Evolutionary conservation across 2,329 filamentous ascomycete species (phyloP), one percentile per base, ranked within the genome.

Genomic region (Ophiostoma populinum): DNA sequence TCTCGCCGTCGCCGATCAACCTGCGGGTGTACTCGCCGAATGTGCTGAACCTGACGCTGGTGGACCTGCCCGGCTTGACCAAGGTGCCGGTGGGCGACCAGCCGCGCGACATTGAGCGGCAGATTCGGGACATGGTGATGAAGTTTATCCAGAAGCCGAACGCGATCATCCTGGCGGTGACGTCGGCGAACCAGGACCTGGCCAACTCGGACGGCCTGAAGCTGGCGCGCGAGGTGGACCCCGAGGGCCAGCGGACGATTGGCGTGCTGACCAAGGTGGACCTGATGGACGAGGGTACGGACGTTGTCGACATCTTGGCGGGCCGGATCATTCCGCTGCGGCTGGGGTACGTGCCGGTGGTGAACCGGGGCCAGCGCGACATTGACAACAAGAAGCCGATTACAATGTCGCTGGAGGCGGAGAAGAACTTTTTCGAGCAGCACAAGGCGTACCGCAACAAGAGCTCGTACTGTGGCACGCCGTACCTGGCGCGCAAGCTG

Each of bases 71-170:
- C 4, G 90, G 90, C 48, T 62, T 98, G 52, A 98, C 90, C 49
- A 95, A 98, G 69, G 86, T 94, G 40, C 90, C 90, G 20, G 95
- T 98, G 54, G 90, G 90, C 45, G 90, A 98, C 54, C 90, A 98
- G 54, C 90, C 90, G 7, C 76, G 80, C 49, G 90, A 98, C 52
- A 98, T 98, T 51, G 90, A 98, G 65, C 95, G 94, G 58, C 90
- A 98, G 60, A 98, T 90, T 21, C 74, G 87, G 44, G 93, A 83
- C 46, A 70, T 98, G 48, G 95, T 98, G 49, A 80, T 86, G 37
- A 90, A 98, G 61, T 98, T 94, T 54, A 98, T 95, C 51, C 86
- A 86, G 39, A 98, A 98, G 61, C 87, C 90, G 11, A 98, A 98
- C 67, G 94, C 87, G 58, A 93, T 98, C 50, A 77, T 98, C 44